Conservation (phyloP, 2,329 filamentous ascomycete species). For the Capronia coronata region DNA sequence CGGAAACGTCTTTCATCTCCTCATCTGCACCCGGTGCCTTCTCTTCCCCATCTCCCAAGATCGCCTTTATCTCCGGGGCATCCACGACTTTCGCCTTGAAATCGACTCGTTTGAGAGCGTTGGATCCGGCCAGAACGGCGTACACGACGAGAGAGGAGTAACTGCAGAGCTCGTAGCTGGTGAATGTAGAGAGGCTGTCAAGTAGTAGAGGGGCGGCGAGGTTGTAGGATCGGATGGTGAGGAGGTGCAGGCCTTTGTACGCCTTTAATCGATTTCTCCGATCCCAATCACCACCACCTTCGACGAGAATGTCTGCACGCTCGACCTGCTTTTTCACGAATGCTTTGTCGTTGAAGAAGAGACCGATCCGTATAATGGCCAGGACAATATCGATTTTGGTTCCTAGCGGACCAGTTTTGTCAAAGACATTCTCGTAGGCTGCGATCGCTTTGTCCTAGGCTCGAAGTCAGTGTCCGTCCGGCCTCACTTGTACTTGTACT, state of each 20-base stretch:
- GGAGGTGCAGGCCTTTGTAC: conserved; percentile 88
- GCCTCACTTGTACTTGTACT: background rate
- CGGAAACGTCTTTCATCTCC: conserved; percentile 60
- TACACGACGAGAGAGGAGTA: conserved; percentile 94
- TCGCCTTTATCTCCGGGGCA: conserved; percentile 95
- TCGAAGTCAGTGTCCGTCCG: background rate
- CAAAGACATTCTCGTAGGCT: conserved; percentile 85
- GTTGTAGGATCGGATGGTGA: conserved; percentile 87
- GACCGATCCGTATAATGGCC: conserved; percentile 87
- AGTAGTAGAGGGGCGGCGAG: conserved; percentile 85
- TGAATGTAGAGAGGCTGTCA: conserved; percentile 96
- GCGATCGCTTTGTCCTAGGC: conserved; percentile 83
- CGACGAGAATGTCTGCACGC: conserved; percentile 80
- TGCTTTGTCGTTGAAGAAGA: conserved; percentile 92
- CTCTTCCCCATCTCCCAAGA: conserved; percentile 83
- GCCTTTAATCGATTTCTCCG: conserved; percentile 96
- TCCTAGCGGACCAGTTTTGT: conserved; percentile 94
- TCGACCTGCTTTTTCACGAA: conserved; percentile 92
- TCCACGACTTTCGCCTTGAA: conserved; percentile 99
- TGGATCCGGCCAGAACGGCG: conserved; percentile 86
- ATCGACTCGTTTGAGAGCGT: conserved; percentile 91
- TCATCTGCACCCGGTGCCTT: conserved; percentile 77
- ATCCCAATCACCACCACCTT: conserved; percentile 96
- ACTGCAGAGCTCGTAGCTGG: conserved; percentile 95
- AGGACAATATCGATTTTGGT: conserved; percentile 96